Evolutionary conservation across 2,329 filamentous ascomycete species (phyloP), one percentile per base, ranked within the genome.

Genomic region (Cladorrhinum sp.): DNA sequence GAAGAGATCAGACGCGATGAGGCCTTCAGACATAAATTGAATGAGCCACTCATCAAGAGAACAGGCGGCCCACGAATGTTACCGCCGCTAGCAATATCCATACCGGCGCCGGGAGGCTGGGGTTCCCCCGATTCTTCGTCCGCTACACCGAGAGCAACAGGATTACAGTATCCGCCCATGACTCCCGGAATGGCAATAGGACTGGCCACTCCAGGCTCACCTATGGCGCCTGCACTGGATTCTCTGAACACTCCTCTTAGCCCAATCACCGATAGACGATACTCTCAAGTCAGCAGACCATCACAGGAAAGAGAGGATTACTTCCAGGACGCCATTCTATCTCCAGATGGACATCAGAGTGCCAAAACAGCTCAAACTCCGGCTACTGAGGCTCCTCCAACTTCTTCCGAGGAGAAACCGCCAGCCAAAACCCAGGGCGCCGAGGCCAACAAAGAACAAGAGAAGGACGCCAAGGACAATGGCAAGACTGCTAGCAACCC

Each of bases 1-100:
- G 93, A 97, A 73, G 91, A 98, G 73, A 90, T 96, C 66, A 87
- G 84, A 65, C 85, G 91, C 56, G 95, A 99, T 70, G 86, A 90
- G 69, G 78, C 76, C 0, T 86, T 90, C 71, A 85, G 93, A n/a
- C 79, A 85, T 50, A 82, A 84, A 50, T 77, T 96, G 7, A 84
- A 92, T 55, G 82, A 85, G 32, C 80, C 76, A 16, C 79, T 84
- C 3, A 85, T 87, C 63, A 85, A 86, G 68, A 80, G 82, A 27
- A 79, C 81, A 56, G 78, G 78, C 32, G 73, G 81, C n/a, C 80
- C 79, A 45, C 81, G 84, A 50, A 71, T 79, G 2, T 83, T 85
- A 66, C 81, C 85, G 0, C 86, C 89, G 0, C 78, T 77, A 1
- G 86, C 85, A 18, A 90, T 87, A 66, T 63, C 72, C 2, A 75